Conservation (phyloP, 2,329 filamentous ascomycete species). For the Aspergillus pseudoterreus region DNA sequence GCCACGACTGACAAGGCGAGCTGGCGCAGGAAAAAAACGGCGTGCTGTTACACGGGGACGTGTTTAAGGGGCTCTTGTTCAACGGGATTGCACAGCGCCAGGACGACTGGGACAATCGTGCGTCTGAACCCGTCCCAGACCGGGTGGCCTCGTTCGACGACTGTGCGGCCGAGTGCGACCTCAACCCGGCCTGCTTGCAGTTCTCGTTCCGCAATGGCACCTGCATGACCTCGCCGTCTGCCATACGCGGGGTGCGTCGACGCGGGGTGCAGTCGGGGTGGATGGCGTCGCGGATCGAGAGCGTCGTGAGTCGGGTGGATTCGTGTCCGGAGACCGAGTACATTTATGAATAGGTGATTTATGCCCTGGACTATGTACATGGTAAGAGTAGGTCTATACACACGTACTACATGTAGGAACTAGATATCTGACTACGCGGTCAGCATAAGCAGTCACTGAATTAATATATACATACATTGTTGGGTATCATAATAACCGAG, state of each 20-base stretch:
- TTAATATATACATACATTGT: background rate
- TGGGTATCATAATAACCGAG: background rate
- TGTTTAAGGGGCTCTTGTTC: slow-evolving; percentile 19
- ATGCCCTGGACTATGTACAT: background rate
- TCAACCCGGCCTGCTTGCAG: slow-evolving; percentile 23
- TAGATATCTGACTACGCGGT: no score
- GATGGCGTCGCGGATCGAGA: slow-evolving; percentile 21
- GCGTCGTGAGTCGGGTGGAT: slow-evolving; percentile 18
- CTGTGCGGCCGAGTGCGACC: slow-evolving; percentile 21
- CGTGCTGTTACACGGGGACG: slow-evolving; percentile 17
- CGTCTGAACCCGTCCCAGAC: background rate
- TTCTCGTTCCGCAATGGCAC: slow-evolving; percentile 20
- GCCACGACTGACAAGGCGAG: background rate
- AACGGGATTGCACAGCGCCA: slow-evolving; percentile 6
- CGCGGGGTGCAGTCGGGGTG: slow-evolving; percentile 21
- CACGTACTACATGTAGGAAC: no score
- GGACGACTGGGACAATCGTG: slow-evolving; percentile 13
- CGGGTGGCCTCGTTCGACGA: slow-evolving; percentile 4
- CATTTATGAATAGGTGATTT: slow-evolving; percentile 14
- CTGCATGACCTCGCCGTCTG: slow-evolving; percentile 16
- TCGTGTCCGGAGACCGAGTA: slow-evolving; percentile 21
- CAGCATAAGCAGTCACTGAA: background rate
- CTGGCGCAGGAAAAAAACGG: background rate
- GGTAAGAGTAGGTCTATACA: no score
- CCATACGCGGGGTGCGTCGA: slow-evolving; percentile 15